Percentiles rank a stretch among this genome's conserved stretches.
These are phyloP conservation scores for Magnolia kwangsiensis DNA, from an alignment of 164 flowering plant species.

Conservation along the genomic window DNA sequence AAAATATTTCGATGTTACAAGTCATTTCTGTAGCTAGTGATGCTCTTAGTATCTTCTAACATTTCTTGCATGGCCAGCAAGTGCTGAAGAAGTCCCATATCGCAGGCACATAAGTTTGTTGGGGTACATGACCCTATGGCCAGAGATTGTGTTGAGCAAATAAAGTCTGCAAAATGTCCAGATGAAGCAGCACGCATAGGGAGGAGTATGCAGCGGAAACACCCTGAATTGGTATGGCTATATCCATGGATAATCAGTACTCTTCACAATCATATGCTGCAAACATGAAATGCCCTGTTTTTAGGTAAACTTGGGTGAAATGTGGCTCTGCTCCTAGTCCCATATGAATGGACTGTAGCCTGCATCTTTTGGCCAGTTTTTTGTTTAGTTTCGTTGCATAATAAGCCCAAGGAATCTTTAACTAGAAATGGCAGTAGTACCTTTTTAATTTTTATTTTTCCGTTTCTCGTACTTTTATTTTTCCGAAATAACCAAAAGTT, in stretches of 20 bases:
- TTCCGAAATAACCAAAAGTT: too few relatives aligned
- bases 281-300: too few relatives aligned
- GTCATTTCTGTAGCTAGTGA: not conserved
- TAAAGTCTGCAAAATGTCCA: constrained; percentile 80
- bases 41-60: not conserved
- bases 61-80: not conserved
- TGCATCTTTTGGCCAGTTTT: too few relatives aligned
- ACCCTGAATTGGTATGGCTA: constrained; percentile 66
- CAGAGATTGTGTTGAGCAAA: constrained; percentile 45
- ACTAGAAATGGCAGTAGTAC: too few relatives aligned
- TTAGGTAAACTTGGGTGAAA: too few relatives aligned
- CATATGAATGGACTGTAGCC: too few relatives aligned
- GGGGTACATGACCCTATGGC: constrained; percentile 62
- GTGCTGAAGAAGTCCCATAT: constrained; percentile 6
- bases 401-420: too few relatives aligned
- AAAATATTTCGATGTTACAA: not conserved
- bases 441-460: too few relatives aligned
- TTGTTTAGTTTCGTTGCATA: too few relatives aligned
- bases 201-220: constrained; percentile 61
- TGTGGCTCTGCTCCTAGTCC: too few relatives aligned
- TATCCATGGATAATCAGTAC: not conserved
- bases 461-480: too few relatives aligned
- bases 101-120: constrained; percentile 82
- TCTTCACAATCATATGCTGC: not conserved
- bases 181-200: constrained; percentile 96